Evolutionary conservation across 345 rosid genomes (phyloP), one percentile per base, ranked within the genome.

Genomic region (Murraya koenigii): DNA sequence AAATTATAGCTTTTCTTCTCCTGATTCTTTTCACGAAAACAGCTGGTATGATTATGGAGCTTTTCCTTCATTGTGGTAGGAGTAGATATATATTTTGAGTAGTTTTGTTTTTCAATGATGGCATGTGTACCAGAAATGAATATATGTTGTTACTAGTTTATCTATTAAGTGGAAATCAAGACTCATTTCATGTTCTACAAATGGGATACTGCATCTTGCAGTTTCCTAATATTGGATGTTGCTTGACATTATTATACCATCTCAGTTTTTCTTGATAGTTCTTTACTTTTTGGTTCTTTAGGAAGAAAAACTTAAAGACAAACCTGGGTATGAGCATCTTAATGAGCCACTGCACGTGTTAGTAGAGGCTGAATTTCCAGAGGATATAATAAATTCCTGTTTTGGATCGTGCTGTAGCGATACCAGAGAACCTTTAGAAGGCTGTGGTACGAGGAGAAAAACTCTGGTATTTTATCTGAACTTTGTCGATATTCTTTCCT

Each of bases 251-350:
- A 38, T 52, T 33, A 10, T 77, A 41, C 47, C 35, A 71, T 56
- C 60, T 77, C 10, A 20, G 72, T 66, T 36, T 72, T 66, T 70
- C 36, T 62, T 25, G 32, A 69, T 64, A 74, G 75, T 6, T 68
- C 23, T 13, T 36, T 20, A 56, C 63, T 72, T 5, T 10, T 25
- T 38, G 73, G 66, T 72, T 67, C 55, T 69, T 47, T 75, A 93
- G 99, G 97, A 93, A 83, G 99, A 93, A 82, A 92, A 91, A 76
- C 92, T 93, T 23, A 93, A 89, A 82, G 99, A 91, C 63, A 95
- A 93, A 83, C 94, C 95, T 39, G 98, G 97, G 63, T 95, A 93
- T 32, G 96, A 95, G 84, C 99, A 95, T 84, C 98, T 93, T 17
- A 87, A 89, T 35, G 97, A 95, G 85, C 97, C 91, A 9, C 83